These are phyloP conservation scores for Hemileccinum impolitum DNA, from an alignment of 768 basidiomycete species.

Conservation along the genomic window DNA sequence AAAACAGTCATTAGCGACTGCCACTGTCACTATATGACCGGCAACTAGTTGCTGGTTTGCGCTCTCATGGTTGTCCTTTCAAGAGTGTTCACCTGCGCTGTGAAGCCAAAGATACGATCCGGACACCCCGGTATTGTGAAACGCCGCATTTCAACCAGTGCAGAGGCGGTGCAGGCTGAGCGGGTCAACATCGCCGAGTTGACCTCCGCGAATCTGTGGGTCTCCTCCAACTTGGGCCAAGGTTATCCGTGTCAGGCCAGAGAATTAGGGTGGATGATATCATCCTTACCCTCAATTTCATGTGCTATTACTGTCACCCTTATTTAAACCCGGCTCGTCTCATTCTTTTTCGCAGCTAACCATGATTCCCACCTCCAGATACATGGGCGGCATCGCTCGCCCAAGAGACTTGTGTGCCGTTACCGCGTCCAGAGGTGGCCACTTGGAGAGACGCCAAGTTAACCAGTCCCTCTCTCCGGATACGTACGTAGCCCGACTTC, in stretches of 20 bases:
- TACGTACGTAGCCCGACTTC: conserved; percentile 38
- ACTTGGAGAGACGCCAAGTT: conserved; percentile 23
- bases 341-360: background rate
- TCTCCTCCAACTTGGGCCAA: background rate
- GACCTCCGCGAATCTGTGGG: background rate
- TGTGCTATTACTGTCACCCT: background rate
- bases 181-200: background rate
- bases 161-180: background rate
- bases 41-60: too few species aligned
- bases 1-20: background rate
- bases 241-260: background rate
- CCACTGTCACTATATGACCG: too few species aligned
- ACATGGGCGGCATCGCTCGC: conserved; percentile 38
- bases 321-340: conserved; percentile 6
- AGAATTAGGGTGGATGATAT: conserved; percentile 21
- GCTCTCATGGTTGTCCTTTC: too few species aligned
- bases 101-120: background rate
- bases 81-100: background rate
- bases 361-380: conserved; percentile 30
- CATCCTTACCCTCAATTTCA: conserved; percentile 8
- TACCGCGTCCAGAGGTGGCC: conserved; percentile 36
- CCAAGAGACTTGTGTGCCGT: conserved; percentile 35
- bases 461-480: conserved; percentile 31
- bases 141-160: background rate
- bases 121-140: background rate